phyloP scores from a whole-genome alignment of 257 asterid species.

The Mentha longifolia region DNA sequence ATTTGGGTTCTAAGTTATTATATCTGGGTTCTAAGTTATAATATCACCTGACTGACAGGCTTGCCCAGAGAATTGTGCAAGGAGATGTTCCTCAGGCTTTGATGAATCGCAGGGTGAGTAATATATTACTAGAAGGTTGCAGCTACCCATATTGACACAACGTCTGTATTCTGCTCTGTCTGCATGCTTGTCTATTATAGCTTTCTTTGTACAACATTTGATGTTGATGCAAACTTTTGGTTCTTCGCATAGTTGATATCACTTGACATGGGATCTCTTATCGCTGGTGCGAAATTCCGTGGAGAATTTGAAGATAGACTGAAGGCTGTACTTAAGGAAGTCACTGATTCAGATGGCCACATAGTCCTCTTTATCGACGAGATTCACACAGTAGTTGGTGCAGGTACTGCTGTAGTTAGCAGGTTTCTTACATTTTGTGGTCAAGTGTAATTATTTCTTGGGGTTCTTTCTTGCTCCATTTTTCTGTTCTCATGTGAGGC shows the following conservation, averaged over 20 bases:
- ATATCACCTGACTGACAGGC: constrained; percentile 57
- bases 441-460: background rate
- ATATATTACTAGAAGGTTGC: constrained; percentile 10
- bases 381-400: constrained; percentile 97
- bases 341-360: constrained; percentile 92
- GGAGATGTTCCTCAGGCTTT: constrained; percentile 99
- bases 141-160: constrained; percentile 3
- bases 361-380: constrained; percentile 91
- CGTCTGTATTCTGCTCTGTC: background rate
- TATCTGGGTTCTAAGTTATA: constrained; percentile 20
- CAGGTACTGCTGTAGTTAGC: constrained; percentile 54
- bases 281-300: constrained; percentile 97
- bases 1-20: constrained; percentile 23
- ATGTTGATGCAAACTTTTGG: constrained; percentile 23
- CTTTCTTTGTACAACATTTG: constrained; percentile 8
- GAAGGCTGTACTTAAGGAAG: constrained; percentile 96
- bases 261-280: constrained; percentile 96
- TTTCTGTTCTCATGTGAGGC: background rate
- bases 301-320: constrained; percentile 98
- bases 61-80: constrained; percentile 97
- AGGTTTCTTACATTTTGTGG: background rate
- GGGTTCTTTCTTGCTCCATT: background rate
- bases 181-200: background rate
- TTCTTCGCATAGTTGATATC: constrained; percentile 74
- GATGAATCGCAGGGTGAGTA: constrained; percentile 87